A percentile compares a stretch with the other conserved stretches of the same genome.
Evolutionary conservation across 2,329 filamentous ascomycete genomes (phyloP).

Genomic region (Xylaria sp.): DNA sequence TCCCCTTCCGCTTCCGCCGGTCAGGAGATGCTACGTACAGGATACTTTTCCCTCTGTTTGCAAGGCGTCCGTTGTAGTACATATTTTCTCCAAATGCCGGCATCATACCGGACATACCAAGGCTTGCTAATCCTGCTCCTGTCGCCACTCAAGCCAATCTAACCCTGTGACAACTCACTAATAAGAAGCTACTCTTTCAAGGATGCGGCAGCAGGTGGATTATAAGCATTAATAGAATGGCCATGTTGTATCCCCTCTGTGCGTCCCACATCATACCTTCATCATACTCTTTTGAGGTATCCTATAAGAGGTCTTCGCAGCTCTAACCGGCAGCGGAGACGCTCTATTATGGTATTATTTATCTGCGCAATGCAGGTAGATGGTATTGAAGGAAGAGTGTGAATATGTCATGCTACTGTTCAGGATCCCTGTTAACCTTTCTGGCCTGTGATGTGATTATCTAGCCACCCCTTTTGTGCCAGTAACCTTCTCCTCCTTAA

Average conservation of each 20-base stretch:
- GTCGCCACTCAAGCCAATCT: neutral
- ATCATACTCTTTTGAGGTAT: neutral
- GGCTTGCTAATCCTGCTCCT: neutral
- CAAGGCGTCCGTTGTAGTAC: neutral
- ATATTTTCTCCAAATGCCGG: constrained; percentile 1
- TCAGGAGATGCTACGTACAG: neutral
- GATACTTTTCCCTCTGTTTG: neutral
- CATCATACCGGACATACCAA: constrained; percentile 2
- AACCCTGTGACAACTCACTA: neutral
- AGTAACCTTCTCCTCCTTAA: constrained; percentile 12
- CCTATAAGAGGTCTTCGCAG: neutral
- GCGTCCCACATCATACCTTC: constrained; percentile 9
- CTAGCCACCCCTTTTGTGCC: constrained; percentile 21
- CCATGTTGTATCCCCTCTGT: constrained; percentile 9
- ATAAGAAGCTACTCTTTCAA: neutral
- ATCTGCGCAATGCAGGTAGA: too few species aligned
- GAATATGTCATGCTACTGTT: neutral
- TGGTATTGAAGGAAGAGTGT: neutral
- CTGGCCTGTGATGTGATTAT: constrained; percentile 4
- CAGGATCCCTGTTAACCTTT: constrained; percentile 17
- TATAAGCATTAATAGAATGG: neutral
- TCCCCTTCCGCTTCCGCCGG: neutral
- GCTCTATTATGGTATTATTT: too few species aligned
- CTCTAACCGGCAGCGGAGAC: too few species aligned
- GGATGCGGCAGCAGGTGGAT: neutral